Evolutionary conservation across 2,329 filamentous ascomycete species (phyloP), one percentile per base, ranked within the genome.

Genomic region (Pseudogymnoascus verrucosus): DNA sequence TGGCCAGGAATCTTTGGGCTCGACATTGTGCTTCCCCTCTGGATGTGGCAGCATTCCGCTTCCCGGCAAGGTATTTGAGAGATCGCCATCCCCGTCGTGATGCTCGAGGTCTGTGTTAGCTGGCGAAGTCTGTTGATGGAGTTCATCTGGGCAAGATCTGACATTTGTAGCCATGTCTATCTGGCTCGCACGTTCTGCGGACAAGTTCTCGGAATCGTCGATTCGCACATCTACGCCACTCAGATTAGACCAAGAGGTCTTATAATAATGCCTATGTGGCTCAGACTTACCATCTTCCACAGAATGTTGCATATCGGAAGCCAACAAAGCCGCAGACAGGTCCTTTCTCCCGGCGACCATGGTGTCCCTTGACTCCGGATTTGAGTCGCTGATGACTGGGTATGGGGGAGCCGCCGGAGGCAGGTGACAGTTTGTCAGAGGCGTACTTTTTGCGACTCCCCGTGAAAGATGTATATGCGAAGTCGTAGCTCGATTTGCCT

Each of bases 401-500:
- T 67, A 47, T 8, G 67, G 61, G 19, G 65, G 57, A 63, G 62
- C 60, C 60, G 34, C 28, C 34, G 39, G 6, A 16, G 61, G 34
- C 2, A 61, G 16, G 10, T 63, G 42, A 37, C 64, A 61, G 54
- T 62, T 19, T 28, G 71, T 67, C 42, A 70, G 67, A 28, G 72
- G 72, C 63, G 73, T 67, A 34, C 74, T 72, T 31, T 70, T 73
- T 44, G 78, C 78, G 65, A 79, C 76, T 62, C 75, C 77, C 62
- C 77, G 70, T 23, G 78, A 80, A 60, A 80, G 73, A 63, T 78
- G 72, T 37, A 80, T 79, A 65, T 79, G 75, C 57, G 77, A 80
- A 75, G 78, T 78, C 78, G 77, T 79, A 28, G 68, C 78, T 68
- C 66, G 64, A 66, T 62, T 61, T 47, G 68, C 66, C 68, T 66